phyloP scores from a whole-genome alignment of 345 rosid genomes.

The Rhodamnia rubescens region DNA sequence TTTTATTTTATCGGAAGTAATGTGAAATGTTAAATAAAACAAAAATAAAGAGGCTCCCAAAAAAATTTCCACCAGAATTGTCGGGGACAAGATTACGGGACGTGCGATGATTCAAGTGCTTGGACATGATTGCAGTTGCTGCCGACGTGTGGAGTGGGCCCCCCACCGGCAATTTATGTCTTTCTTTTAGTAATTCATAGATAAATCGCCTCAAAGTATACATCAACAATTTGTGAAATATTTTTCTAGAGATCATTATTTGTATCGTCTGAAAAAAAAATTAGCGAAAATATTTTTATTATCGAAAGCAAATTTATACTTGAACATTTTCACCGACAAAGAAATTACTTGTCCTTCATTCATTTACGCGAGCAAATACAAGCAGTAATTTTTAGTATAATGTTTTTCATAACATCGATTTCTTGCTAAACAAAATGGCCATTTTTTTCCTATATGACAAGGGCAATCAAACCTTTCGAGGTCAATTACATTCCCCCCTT shows the following conservation, averaged over 20 bases:
- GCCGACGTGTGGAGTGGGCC: not conserved
- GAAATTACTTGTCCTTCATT: not conserved
- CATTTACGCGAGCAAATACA: not conserved
- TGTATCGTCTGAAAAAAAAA: not conserved
- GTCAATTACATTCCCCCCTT: no score
- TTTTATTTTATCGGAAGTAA: no score
- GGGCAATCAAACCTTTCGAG: not conserved
- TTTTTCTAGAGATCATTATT: not conserved
- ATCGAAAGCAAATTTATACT: fast-evolving
- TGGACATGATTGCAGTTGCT: not conserved
- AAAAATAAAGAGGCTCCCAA: not conserved
- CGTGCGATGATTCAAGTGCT: not conserved
- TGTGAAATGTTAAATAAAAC: not conserved
- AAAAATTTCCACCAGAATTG: not conserved
- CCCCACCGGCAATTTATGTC: not conserved
- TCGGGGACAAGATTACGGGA: not conserved
- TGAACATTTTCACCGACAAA: not conserved
- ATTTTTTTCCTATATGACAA: fast-evolving
- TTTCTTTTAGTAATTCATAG: no score
- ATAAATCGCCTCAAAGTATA: not conserved
- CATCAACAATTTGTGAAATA: not conserved
- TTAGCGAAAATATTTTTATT: not conserved
- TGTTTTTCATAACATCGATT: fast-evolving
- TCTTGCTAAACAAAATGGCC: fast-evolving
- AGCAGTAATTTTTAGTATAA: fast-evolving